Base-by-base conservation (phyloP, 768 basidiomycete genomes). In the Dictyophora rubrovolvata region DNA sequence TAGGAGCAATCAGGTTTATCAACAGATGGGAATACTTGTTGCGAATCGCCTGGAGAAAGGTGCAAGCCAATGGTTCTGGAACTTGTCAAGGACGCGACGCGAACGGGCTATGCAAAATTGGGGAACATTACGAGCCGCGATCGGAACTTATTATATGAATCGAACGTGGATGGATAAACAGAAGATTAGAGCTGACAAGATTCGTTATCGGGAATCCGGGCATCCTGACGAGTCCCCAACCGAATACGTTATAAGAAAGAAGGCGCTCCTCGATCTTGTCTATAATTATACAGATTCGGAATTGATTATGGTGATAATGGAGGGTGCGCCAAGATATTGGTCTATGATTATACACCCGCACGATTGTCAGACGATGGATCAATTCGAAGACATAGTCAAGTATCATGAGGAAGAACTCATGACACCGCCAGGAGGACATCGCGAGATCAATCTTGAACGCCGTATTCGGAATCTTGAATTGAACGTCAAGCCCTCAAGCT, bases 221-320 rank as follows among this genome's bases (percentile, higher is more conserved):
- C 53, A 71, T 54, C 2, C 59, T 0, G 46, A 48, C 1, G 73
- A 74, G 48, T 67, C 63, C 0, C 73, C 73, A 0, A 71, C 71
- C 53, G 66, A 73, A n/a, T 74, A 72, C 51, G 70, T 63, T 60
- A 71, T 73, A 46, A 62, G 71, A 0, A 74, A 74, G 51, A 23
- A 54, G 0, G 68, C 68, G 20, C 59, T 72, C 10, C 56, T 69
- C 33, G 47, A 48, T 5, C 52, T 63, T 9, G 63, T 63, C 8
- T 56, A 59, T 49, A 47, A 62, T 2, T 37, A 61, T 36, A 50
- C 58, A 2, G 70, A 73, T 48, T 61, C 66, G 1, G 71, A 73
- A 52, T 14, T 71, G 1, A 74, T 74, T 11, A 60, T 64, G n/a
- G 69, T 72, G 50, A 65, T 74, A 16, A 72, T 73, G 72, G 65